Conservation (phyloP, 441 rosid species). For the Brassica balearica region DNA sequence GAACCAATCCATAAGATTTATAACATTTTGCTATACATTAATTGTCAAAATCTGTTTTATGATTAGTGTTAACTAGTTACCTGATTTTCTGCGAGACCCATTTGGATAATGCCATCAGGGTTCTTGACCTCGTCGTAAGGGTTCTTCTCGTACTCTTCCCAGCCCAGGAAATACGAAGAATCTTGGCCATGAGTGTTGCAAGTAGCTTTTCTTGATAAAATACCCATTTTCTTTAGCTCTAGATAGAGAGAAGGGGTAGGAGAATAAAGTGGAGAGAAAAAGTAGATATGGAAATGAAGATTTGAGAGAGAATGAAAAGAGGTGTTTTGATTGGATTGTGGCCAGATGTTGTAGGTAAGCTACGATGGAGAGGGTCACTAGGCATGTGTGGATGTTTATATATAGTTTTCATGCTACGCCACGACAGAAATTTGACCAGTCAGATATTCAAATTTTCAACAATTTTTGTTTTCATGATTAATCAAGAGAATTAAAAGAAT, state of each 20-base stretch:
- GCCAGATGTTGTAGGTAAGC: constrained; percentile 46
- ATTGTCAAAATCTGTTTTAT: background rate
- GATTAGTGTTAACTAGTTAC: constrained; percentile 33
- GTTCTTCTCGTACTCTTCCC: constrained; percentile 91
- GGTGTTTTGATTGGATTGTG: constrained; percentile 32
- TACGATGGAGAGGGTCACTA: constrained; percentile 42
- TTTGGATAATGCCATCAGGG: constrained; percentile 83
- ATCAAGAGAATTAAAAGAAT: constrained; percentile 13
- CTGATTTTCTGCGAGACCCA: constrained; percentile 98
- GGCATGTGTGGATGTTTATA: constrained; percentile 45
- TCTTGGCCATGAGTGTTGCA: constrained; percentile 88
- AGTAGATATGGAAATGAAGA: constrained; percentile 16
- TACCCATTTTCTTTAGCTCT: constrained; percentile 46
- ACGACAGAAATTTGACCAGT: constrained; percentile 44
- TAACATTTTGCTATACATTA: background rate
- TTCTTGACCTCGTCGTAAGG: constrained; percentile 74
- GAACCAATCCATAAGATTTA: background rate
- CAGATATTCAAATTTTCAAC: background rate
- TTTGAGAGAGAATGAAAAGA: constrained; percentile 16
- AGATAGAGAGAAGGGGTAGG: background rate
- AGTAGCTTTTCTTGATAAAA: constrained; percentile 72
- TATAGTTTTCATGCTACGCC: constrained; percentile 40
- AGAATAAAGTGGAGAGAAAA: constrained; percentile 5
- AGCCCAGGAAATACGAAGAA: constrained; percentile 89
- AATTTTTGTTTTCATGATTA: background rate